These are phyloP conservation scores for Phytophthora idaei DNA, from an alignment of 352 stramenopile genomes.

Conservation along the genomic window DNA sequence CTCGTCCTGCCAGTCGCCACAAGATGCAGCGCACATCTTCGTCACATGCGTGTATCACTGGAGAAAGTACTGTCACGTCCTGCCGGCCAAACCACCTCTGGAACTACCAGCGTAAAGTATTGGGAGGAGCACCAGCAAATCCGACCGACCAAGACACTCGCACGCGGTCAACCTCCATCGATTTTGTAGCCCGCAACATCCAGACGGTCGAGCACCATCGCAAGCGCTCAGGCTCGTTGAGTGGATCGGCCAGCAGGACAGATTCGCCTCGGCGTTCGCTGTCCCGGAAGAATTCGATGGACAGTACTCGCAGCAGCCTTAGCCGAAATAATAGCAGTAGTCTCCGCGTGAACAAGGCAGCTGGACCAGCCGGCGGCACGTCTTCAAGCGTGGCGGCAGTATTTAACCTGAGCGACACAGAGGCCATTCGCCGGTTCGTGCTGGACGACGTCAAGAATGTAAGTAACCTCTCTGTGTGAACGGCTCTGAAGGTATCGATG, in stretches of 20 bases:
- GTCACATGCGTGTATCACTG: conserved; percentile 37
- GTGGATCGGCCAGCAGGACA: conserved; percentile 23
- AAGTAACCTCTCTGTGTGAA: conserved; percentile 6
- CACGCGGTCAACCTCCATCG: conserved; percentile 37
- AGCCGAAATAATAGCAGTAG: conserved; percentile 33
- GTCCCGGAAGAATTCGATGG: conserved; percentile 41
- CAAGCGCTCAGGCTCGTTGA: conserved; percentile 39
- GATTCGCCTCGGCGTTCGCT: conserved; percentile 35
- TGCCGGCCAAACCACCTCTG: conserved; percentile 16
- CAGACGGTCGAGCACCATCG: conserved; percentile 42
- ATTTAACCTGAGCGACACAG: conserved; percentile 64
- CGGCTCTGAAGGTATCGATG: not conserved
- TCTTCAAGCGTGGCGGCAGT: conserved; percentile 23
- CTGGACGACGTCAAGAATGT: conserved; percentile 75
- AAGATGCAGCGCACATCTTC: conserved; percentile 56
- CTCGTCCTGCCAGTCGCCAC: conserved; percentile 28
- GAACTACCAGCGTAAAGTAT: conserved; percentile 33
- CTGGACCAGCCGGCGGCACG: conserved; percentile 10
- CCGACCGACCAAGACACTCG: conserved; percentile 25
- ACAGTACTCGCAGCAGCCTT: conserved; percentile 30
- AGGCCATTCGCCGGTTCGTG: conserved; percentile 66
- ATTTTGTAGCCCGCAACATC: conserved; percentile 52
- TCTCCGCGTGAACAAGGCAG: conserved; percentile 26
- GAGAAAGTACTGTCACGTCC: conserved; percentile 19
- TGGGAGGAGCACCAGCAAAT: conserved; percentile 9